Evolutionary conservation across 164 flowering plant species (phyloP).

Genomic region (Saururus chinensis): DNA sequence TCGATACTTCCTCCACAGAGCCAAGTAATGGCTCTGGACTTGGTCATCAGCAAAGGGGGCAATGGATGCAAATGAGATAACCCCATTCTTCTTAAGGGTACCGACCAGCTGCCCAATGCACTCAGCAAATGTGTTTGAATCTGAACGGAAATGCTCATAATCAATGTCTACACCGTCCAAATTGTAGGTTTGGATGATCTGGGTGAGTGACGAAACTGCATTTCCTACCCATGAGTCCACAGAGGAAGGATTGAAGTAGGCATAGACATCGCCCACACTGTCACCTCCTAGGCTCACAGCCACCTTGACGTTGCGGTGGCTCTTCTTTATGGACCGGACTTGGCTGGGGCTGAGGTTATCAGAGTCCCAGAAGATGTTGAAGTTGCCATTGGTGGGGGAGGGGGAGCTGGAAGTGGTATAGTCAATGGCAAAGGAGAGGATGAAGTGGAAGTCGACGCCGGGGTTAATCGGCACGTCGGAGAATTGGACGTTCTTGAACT

Average conservation of each 20-base stretch:
- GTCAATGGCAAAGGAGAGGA: slow-evolving; percentile 66
- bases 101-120: slow-evolving; percentile 38
- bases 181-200: slow-evolving; percentile 28
- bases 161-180: slow-evolving; percentile 51
- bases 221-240: slow-evolving; percentile 49
- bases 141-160: slow-evolving; percentile 42
- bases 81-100: slow-evolving; percentile 23
- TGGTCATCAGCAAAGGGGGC: slow-evolving; percentile 38
- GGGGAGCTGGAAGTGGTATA: slow-evolving; percentile 37
- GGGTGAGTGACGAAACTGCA: slow-evolving; percentile 50
- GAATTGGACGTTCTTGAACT: slow-evolving; percentile 41
- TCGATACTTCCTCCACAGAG: slow-evolving; percentile 35
- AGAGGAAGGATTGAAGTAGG: slow-evolving; percentile 36
- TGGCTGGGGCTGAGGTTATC: slow-evolving; percentile 33
- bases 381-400: slow-evolving; percentile 53
- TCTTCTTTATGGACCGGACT: slow-evolving; percentile 29
- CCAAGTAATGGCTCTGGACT: slow-evolving; percentile 40
- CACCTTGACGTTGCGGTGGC: slow-evolving; percentile 37
- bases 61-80: slow-evolving; percentile 43
- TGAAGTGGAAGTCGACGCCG: slow-evolving; percentile 46
- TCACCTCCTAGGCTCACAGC: slow-evolving; percentile 56
- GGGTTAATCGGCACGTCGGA: slow-evolving; percentile 46
- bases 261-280: slow-evolving; percentile 15
- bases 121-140: slow-evolving; percentile 31
- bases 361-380: slow-evolving; percentile 51